Evolutionary conservation across 768 basidiomycete species (phyloP).

Genomic region (Termitomyces sp.): DNA sequence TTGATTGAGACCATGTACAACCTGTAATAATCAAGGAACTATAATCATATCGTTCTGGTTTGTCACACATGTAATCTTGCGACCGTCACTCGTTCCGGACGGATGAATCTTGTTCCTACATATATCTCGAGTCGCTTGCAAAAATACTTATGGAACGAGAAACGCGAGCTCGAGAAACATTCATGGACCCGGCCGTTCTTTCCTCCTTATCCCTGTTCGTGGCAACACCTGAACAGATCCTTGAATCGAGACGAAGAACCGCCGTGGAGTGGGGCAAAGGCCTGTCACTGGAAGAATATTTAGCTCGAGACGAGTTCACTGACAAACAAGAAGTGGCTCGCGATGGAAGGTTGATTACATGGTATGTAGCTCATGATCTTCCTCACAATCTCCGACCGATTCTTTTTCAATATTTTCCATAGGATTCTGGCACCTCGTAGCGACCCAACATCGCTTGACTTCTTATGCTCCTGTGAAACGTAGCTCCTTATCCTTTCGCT

Average conservation of each 20-base stretch:
- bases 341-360: conserved; percentile 35
- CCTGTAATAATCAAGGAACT: no score
- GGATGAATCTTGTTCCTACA: no score
- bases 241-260: conserved; percentile 36
- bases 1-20: not conserved
- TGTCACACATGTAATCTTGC: no score
- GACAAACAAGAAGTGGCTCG: conserved; percentile 40
- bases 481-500: conserved; percentile 24
- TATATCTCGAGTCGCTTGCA: no score
- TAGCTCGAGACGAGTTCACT: conserved; percentile 36
- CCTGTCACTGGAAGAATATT: conserved; percentile 41
- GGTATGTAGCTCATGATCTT: not conserved
- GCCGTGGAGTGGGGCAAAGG: conserved; percentile 41
- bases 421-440: conserved; percentile 59
- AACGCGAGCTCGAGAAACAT: no score
- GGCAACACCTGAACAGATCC: conserved; percentile 44
- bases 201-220: conserved; percentile 39
- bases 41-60: no score
- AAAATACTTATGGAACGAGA: no score
- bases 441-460: conserved; percentile 47
- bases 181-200: no score
- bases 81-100: no score
- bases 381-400: not conserved
- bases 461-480: conserved; percentile 63
- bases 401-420: not conserved